phyloP scores from a whole-genome alignment of 2,329 filamentous ascomycete genomes.

The Boeremia lycopersici region DNA sequence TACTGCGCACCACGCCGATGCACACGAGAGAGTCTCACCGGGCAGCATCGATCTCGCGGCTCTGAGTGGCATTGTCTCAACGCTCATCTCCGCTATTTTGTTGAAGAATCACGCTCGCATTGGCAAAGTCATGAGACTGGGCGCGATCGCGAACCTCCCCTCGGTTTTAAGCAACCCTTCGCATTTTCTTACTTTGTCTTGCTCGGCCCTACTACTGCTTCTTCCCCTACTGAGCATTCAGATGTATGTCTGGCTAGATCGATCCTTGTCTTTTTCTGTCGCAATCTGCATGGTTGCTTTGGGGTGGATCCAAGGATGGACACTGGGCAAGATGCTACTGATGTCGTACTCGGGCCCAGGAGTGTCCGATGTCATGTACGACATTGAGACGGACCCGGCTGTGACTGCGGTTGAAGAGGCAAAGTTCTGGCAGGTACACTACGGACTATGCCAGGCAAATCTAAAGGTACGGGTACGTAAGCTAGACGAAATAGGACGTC shows the following conservation, averaged over 20 bases:
- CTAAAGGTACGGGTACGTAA: conserved; percentile 77
- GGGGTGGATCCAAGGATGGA: conserved; percentile 80
- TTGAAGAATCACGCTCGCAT: conserved; percentile 92
- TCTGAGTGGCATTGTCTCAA: conserved; percentile 80
- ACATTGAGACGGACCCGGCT: conserved; percentile 80
- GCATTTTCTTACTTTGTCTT: conserved; percentile 90
- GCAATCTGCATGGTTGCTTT: conserved; percentile 87
- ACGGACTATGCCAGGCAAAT: conserved; percentile 95
- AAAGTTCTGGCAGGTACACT: conserved; percentile 98
- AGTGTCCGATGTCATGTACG: conserved; percentile 76
- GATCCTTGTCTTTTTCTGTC: conserved; percentile 78
- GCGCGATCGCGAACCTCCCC: conserved; percentile 80
- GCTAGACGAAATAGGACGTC: conserved; percentile 67
- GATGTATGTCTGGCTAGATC: conserved; percentile 84
- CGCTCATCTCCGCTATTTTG: conserved; percentile 82
- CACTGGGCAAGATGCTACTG: conserved; percentile 89
- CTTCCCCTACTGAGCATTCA: conserved; percentile 80
- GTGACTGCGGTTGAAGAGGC: conserved; percentile 84
- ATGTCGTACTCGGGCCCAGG: conserved; percentile 77
- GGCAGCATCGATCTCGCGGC: conserved; percentile 83
- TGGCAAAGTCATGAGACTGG: conserved; percentile 86
- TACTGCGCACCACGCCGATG: conserved; percentile 72
- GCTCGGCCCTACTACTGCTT: conserved; percentile 78
- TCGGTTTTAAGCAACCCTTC: conserved; percentile 92
- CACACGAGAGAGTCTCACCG: conserved; percentile 69